Evolutionary conservation across 306 rosid genomes (phyloP).

Genomic region (Acacia acuminata): DNA sequence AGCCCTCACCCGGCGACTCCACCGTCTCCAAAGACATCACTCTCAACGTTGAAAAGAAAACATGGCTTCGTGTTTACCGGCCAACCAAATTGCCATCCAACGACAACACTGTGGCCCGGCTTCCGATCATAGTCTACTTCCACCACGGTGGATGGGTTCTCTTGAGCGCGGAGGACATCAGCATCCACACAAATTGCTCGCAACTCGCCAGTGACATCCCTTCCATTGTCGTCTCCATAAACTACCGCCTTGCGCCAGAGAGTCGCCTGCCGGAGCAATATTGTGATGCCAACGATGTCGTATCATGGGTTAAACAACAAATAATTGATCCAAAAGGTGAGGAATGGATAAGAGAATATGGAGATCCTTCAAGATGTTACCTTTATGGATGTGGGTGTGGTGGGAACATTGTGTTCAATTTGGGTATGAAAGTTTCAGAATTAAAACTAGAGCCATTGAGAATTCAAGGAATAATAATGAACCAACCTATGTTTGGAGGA

Average conservation of each 20-base stretch:
- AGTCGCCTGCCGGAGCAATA: constrained; percentile 49
- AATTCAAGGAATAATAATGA: constrained; percentile 59
- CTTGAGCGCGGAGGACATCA: background rate
- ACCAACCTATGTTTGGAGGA: constrained; percentile 79
- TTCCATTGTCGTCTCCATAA: constrained; percentile 47
- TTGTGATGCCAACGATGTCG: constrained; percentile 42
- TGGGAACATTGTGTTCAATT: constrained; percentile 56
- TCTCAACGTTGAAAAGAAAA: constrained; percentile 25
- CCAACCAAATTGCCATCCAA: constrained; percentile 65
- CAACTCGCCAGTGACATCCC: constrained; percentile 40
- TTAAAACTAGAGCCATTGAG: constrained; percentile 39
- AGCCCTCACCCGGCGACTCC: constrained; percentile 27
- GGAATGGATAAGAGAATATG: constrained; percentile 61
- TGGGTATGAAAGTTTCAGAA: constrained; percentile 9
- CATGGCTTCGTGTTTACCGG: constrained; percentile 52
- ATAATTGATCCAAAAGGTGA: constrained; percentile 39
- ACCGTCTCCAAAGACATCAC: constrained; percentile 51
- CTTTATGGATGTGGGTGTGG: constrained; percentile 58
- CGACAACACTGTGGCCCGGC: constrained; percentile 50
- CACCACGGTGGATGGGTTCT: constrained; percentile 59
- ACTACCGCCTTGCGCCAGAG: constrained; percentile 53
- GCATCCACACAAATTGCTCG: constrained; percentile 24
- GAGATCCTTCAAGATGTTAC: constrained; percentile 63
- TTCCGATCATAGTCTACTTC: constrained; percentile 55
- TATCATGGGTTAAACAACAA: constrained; percentile 53